These are phyloP conservation scores for Colletotrichum eremochloae DNA, from an alignment of 2,329 filamentous ascomycete species.

Conservation along the genomic window DNA sequence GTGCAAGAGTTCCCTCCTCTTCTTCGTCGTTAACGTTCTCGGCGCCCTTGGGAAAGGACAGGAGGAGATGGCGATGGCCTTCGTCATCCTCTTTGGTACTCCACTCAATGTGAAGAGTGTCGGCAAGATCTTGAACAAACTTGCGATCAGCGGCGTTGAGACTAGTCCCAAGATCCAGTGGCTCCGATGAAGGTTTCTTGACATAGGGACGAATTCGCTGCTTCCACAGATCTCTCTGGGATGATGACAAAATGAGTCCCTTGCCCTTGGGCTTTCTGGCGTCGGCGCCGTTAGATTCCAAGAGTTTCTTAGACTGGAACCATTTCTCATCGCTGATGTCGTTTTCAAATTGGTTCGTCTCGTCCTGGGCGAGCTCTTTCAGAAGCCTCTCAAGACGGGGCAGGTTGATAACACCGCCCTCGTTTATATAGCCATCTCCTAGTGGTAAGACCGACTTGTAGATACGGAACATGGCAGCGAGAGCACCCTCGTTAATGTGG, in stretches of 20 bases:
- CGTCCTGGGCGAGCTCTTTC: constrained; percentile 87
- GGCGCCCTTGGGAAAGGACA: constrained; percentile 65
- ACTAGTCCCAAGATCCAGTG: constrained; percentile 79
- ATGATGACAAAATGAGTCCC: constrained; percentile 80
- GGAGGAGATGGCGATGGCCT: constrained; percentile 65
- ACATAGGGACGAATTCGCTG: constrained; percentile 86
- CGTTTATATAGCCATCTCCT: constrained; percentile 95
- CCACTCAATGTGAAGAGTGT: constrained; percentile 70
- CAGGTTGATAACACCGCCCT: constrained; percentile 92
- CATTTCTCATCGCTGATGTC: constrained; percentile 91
- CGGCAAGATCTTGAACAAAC: constrained; percentile 90
- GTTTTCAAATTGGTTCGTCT: constrained; percentile 91
- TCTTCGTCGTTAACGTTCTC: constrained; percentile 79
- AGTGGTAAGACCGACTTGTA: constrained; percentile 93
- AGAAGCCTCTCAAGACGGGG: constrained; percentile 82
- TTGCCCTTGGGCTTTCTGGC: constrained; percentile 66
- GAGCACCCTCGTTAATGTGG: constrained; percentile 97
- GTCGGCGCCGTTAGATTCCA: constrained; percentile 70
- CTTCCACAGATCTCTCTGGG: constrained; percentile 86
- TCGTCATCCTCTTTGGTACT: constrained; percentile 69
- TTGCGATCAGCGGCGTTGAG: constrained; percentile 89
- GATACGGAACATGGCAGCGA: constrained; percentile 96
- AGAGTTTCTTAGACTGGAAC: constrained; percentile 88
- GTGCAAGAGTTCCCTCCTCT: constrained; percentile 88
- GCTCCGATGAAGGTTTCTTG: constrained; percentile 72